Conservation (phyloP, 192 early-diverging fungal genomes). For the Dimargaris cristalligena region DNA sequence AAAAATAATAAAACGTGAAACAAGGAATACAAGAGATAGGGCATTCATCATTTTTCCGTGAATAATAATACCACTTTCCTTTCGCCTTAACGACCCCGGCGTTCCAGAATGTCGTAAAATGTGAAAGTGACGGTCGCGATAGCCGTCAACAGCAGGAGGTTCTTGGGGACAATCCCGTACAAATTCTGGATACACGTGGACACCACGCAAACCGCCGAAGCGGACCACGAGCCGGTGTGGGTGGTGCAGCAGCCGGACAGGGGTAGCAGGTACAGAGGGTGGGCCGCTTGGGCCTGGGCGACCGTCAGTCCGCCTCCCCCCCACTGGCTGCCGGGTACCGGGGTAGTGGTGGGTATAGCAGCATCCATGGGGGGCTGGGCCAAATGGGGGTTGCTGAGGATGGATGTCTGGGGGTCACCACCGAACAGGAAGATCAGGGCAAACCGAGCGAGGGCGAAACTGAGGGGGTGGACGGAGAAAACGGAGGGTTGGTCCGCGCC, state of each 20-base stretch:
- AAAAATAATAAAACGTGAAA: neutral
- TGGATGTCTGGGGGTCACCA: neutral
- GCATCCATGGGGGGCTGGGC: neutral
- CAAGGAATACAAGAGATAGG: neutral
- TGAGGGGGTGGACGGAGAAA: slow-evolving; percentile 5
- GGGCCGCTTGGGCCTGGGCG: neutral
- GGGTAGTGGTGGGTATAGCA: no score
- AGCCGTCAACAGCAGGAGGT: slow-evolving; percentile 3
- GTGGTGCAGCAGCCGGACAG: neutral
- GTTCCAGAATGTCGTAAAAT: slow-evolving; percentile 8
- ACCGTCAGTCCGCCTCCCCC: no score
- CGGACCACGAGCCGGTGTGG: neutral
- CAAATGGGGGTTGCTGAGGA: neutral
- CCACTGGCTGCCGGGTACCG: no score
- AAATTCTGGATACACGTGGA: neutral
- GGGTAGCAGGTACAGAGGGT: neutral
- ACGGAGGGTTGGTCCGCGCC: neutral
- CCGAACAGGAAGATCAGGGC: slow-evolving; percentile 3
- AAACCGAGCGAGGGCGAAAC: slow-evolving; percentile 5
- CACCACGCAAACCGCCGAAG: neutral
- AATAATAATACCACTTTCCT: neutral
- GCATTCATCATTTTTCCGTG: neutral
- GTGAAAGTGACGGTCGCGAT: slow-evolving; percentile 6
- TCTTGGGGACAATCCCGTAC: slow-evolving; percentile 1
- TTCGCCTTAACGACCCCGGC: neutral